These are phyloP conservation scores for Madurella fahalii DNA, from an alignment of 2,329 filamentous ascomycete genomes.

Conservation along the genomic window DNA sequence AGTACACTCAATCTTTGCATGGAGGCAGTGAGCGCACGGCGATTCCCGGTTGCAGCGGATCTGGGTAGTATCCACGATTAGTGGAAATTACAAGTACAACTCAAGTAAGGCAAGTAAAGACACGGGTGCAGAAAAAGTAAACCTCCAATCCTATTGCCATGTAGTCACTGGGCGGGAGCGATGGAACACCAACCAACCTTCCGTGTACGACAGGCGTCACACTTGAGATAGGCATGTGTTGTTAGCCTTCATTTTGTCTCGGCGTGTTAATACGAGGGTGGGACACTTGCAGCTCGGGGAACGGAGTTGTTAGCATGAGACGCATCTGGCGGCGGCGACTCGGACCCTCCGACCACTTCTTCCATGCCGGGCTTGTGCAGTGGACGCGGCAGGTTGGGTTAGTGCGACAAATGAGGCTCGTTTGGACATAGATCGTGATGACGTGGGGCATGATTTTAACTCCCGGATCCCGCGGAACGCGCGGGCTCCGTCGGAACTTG, in stretches of 20 bases:
- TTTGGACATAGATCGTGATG: too few species aligned
- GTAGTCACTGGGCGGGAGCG: too few species aligned
- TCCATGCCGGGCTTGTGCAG: background rate
- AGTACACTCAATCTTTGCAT: slow-evolving; percentile 36
- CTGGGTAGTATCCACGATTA: background rate
- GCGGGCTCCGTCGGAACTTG: background rate
- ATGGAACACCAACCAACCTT: slow-evolving; percentile 9
- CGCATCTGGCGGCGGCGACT: background rate
- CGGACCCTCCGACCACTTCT: background rate
- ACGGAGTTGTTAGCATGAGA: slow-evolving; percentile 6
- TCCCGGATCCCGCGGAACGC: slow-evolving; percentile 11
- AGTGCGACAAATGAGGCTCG: too few species aligned
- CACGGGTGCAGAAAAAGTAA: too few species aligned
- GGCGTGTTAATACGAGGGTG: background rate
- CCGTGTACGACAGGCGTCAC: slow-evolving; percentile 20
- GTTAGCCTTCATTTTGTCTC: background rate
- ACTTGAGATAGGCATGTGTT: slow-evolving; percentile 9
- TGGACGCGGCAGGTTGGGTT: too few species aligned
- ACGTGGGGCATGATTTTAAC: too few species aligned
- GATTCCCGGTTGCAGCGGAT: slow-evolving; percentile 37
- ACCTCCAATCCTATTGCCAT: too few species aligned
- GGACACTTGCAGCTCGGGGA: slow-evolving; percentile 18
- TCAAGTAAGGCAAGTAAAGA: too few species aligned
- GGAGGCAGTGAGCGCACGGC: slow-evolving; percentile 35
- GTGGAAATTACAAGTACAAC: too few species aligned